A percentile compares a stretch with the other conserved stretches of the same genome.
Conservation (phyloP, 345 rosid genomes). For the Citrus sp. region DNA sequence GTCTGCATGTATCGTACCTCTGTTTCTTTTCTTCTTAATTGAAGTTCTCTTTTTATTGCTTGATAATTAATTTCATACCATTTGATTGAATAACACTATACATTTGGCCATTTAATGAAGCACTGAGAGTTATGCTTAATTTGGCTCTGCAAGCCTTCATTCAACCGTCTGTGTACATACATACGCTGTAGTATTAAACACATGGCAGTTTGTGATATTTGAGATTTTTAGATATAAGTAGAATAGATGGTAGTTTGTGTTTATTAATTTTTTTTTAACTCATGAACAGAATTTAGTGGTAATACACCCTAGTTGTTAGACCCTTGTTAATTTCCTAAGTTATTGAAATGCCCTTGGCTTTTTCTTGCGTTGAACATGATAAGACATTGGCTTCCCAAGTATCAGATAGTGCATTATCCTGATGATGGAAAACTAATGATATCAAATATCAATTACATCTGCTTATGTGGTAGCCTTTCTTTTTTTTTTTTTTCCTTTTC, state of each 20-base stretch:
- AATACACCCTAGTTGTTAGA: not conserved
- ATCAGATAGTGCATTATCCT: not conserved
- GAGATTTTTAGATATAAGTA: not conserved
- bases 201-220: not conserved
- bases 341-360: not conserved
- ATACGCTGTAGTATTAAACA: not conserved
- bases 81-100: not conserved
- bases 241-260: not conserved
- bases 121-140: not conserved
- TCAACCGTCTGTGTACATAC: not conserved
- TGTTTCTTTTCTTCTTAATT: not conserved
- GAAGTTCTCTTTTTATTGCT: not conserved
- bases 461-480: not conserved
- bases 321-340: not conserved
- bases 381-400: not conserved
- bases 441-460: not conserved
- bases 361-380: not conserved
- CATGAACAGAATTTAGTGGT: not conserved
- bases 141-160: not conserved
- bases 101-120: not conserved
- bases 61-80: not conserved
- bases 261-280: not conserved
- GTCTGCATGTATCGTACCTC: not conserved
- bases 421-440: not conserved
- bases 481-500: too few relatives aligned